Evolutionary conservation across 1,139 yeast genomes (phyloP).

Genomic region (Debaryomyces singareniensis): DNA sequence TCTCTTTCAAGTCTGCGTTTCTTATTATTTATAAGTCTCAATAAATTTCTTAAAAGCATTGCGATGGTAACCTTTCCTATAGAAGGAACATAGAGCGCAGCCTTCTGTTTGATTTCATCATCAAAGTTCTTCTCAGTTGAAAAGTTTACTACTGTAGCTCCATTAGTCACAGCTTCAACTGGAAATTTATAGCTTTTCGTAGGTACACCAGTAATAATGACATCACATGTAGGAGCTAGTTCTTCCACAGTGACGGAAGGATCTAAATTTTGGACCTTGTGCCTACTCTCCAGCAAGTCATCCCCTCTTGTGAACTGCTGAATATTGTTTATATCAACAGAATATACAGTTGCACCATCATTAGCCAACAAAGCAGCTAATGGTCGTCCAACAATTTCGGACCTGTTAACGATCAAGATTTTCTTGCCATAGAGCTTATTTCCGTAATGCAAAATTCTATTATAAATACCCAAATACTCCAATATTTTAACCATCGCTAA

Average conservation of each 20-base stretch:
- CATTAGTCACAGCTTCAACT: conserved; percentile 68
- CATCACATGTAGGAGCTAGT: conserved; percentile 75
- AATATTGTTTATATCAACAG: conserved; percentile 80
- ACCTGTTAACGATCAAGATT: conserved; percentile 81
- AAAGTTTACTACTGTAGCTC: conserved; percentile 87
- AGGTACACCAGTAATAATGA: conserved; percentile 94
- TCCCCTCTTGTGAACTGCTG: conserved; percentile 94
- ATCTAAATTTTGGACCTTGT: conserved; percentile 70
- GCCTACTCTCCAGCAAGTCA: conserved; percentile 75
- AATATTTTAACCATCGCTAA: conserved; percentile 88
- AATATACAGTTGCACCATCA: conserved; percentile 94
- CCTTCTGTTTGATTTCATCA: conserved; percentile 72
- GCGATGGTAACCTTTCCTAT: conserved; percentile 95
- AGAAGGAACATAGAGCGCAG: conserved; percentile 89
- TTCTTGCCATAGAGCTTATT: conserved; percentile 91
- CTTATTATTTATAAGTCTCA: conserved; percentile 71
- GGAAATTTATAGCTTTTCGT: conserved; percentile 79
- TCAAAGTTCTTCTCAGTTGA: conserved; percentile 83
- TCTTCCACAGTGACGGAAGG: conserved; percentile 47
- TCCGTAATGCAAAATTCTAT: conserved; percentile 74
- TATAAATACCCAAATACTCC: conserved; percentile 86
- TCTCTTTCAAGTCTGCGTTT: conserved; percentile 15
- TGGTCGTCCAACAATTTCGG: conserved; percentile 96
- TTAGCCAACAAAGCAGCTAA: conserved; percentile 92
- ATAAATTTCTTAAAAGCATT: conserved; percentile 82